Evolutionary conservation across 129 eudicot genomes (phyloP), one percentile per base, ranked within the genome.

Genomic region (Ambrosia trifida): DNA sequence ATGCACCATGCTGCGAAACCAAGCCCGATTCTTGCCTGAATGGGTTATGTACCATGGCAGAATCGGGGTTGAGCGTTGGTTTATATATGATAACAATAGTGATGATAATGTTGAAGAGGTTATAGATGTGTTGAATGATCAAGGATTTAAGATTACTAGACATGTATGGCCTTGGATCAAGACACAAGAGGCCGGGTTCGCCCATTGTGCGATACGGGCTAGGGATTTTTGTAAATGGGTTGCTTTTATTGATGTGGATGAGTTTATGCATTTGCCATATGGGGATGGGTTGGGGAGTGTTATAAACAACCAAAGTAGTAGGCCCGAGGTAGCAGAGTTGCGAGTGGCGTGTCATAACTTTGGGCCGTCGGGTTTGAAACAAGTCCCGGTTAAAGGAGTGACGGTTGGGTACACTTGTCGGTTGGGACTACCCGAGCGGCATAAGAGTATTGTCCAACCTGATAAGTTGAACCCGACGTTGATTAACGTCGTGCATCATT

Each of bases 81-180:
- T 88, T 32, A 66, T 91, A 18, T 91, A 91, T 18, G 97, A 91
- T 49, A 91, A 91, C 80, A 85, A 91, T 40, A 91, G 97, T 13
- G 78, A 82, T 2, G 97, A 88, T 12, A 70, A 78, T 54, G 73
- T 91, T 10, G 84, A 73, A n/a, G 20, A 69, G 3, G 59, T 79
- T 2, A 59, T 91, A 9, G 82, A 73, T 30, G 75, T 61, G 2
- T 74, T 88, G 18, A 64, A 16, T n/a, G 65, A 60, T 32, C 76
- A 13, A 11, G 75, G 83, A 11, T 73, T 45, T 66, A 82, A 85
- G 69, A 66, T 91, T 11, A 85, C 75, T 1, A 71, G 87, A 6
- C 88, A 83, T 19, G 41, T 76, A 40, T 88, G 97, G 97, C 95
- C 95, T 14, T 91, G 97, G 97, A 82, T 88, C 80, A 91, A 91